Percentiles rank a stretch among this genome's conserved stretches.
These are phyloP conservation scores for Didymosphaeria variabile DNA, from an alignment of 2,329 filamentous ascomycete species.

Conservation along the genomic window DNA sequence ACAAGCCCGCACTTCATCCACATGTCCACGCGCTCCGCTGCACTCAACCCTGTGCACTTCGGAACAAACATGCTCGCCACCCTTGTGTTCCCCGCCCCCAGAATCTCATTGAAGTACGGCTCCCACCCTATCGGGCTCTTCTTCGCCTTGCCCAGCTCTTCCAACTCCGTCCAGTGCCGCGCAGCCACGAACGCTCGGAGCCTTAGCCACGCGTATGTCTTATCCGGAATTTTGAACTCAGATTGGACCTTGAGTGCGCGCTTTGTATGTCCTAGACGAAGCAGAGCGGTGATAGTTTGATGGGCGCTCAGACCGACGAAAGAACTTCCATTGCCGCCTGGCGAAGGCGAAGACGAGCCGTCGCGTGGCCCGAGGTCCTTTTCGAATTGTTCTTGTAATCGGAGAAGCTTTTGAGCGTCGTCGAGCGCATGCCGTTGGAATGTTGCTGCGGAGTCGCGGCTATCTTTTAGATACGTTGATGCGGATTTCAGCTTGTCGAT, in stretches of 20 bases:
- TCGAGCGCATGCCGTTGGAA: constrained; percentile 79
- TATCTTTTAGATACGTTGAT: constrained; percentile 82
- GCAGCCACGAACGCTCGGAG: constrained; percentile 88
- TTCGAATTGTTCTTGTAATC: constrained; percentile 87
- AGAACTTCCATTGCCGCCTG: background rate
- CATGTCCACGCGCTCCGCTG: constrained; percentile 82
- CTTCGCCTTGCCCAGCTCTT: constrained; percentile 78
- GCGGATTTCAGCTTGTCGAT: constrained; percentile 90
- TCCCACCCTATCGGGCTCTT: constrained; percentile 98
- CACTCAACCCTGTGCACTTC: constrained; percentile 79
- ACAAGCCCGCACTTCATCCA: constrained; percentile 95
- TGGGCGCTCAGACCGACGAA: constrained; percentile 89
- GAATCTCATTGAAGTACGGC: constrained; percentile 90
- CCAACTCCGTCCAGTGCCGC: constrained; percentile 90
- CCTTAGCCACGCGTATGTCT: constrained; percentile 86
- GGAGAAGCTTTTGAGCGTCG: constrained; percentile 80
- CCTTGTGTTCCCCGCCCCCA: constrained; percentile 89
- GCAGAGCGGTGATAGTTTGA: constrained; percentile 89
- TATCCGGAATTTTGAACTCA: constrained; percentile 94
- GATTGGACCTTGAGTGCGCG: constrained; percentile 86
- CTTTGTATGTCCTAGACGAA: constrained; percentile 81
- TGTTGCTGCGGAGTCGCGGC: constrained; percentile 75
- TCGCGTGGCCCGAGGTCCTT: constrained; percentile 73
- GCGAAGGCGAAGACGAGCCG: constrained; percentile 54
- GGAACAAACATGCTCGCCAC: constrained; percentile 84